These are phyloP conservation scores for Apophysomyces trapeziformis DNA, from an alignment of 371 early-diverging fungal species.

Conservation along the genomic window DNA sequence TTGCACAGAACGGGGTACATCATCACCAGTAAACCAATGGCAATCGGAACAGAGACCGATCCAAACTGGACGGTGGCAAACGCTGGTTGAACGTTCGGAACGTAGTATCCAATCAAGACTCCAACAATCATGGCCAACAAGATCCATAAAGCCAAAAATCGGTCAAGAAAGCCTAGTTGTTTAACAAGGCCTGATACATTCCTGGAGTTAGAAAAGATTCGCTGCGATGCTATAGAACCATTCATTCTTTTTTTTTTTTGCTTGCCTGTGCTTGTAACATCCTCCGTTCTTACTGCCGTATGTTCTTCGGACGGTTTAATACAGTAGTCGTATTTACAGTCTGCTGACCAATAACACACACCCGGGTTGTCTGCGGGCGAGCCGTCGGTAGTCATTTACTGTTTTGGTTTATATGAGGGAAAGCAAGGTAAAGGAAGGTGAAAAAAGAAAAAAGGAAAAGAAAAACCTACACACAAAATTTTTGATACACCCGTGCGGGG, in stretches of 20 bases:
- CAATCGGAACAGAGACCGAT: conserved; percentile 73
- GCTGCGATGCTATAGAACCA: background rate
- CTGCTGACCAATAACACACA: conserved; percentile 15
- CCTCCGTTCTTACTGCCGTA: background rate
- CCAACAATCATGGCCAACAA: conserved; percentile 68
- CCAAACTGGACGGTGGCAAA: conserved; percentile 61
- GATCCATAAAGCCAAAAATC: conserved; percentile 61
- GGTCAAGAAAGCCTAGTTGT: conserved; percentile 51
- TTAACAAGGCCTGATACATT: conserved; percentile 26
- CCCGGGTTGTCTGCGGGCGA: background rate
- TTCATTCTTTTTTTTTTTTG: background rate
- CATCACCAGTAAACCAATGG: conserved; percentile 69
- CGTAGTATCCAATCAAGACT: conserved; percentile 72
- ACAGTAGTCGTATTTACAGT: conserved; percentile 23
- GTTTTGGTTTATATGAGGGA: too few relatives aligned
- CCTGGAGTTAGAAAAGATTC: background rate
- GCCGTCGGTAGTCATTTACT: too few relatives aligned
- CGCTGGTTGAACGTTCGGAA: conserved; percentile 56
- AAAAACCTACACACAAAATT: too few relatives aligned
- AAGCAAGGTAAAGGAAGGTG: too few relatives aligned
- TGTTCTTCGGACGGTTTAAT: conserved; percentile 15
- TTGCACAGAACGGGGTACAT: conserved; percentile 80
- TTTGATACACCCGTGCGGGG: too few relatives aligned
- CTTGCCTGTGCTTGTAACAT: background rate
- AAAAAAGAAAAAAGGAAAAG: too few relatives aligned